phyloP scores from a whole-genome alignment of 805 yeast genomes.

The Pichia phayaonensis region DNA sequence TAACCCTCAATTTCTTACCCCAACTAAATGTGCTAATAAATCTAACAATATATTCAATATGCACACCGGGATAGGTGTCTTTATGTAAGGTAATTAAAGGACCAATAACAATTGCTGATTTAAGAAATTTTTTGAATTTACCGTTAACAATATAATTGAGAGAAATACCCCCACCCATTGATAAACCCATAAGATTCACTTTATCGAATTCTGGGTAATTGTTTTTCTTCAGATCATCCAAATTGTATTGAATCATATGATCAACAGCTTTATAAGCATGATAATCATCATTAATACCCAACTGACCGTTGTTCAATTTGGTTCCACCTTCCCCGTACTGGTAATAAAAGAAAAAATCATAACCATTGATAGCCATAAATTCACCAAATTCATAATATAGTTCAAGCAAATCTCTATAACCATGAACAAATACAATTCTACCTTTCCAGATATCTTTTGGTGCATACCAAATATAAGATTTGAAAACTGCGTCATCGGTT shows the following conservation, averaged over 20 bases:
- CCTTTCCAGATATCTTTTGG: slow-evolving; percentile 33
- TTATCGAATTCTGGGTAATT: slow-evolving; percentile 25
- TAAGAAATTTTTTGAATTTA: slow-evolving; percentile 36
- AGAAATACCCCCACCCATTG: slow-evolving; percentile 76
- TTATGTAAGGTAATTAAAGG: slow-evolving; percentile 58
- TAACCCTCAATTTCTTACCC: slow-evolving; percentile 32
- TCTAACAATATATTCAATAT: slow-evolving; percentile 37
- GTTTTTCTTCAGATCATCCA: slow-evolving; percentile 27
- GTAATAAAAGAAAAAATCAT: slow-evolving; percentile 60
- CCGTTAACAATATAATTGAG: slow-evolving; percentile 58
- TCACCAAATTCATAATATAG: slow-evolving; percentile 49
- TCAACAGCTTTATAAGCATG: slow-evolving; percentile 55
- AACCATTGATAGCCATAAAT: slow-evolving; percentile 45
- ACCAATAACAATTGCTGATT: slow-evolving; percentile 43
- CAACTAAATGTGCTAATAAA: slow-evolving; percentile 39
- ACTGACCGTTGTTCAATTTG: slow-evolving; percentile 37
- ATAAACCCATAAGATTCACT: slow-evolving; percentile 55
- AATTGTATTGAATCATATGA: slow-evolving; percentile 40
- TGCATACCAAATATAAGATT: background rate
- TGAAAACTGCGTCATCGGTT: slow-evolving; percentile 18
- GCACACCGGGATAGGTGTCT: slow-evolving; percentile 44
- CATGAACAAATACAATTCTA: slow-evolving; percentile 57
- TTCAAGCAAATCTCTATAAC: slow-evolving; percentile 54
- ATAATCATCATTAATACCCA: slow-evolving; percentile 51
- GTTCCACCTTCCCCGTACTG: slow-evolving; percentile 74